Base-by-base conservation (phyloP, 2,329 filamentous ascomycete genomes). In the Emydomyces testavorans region DNA sequence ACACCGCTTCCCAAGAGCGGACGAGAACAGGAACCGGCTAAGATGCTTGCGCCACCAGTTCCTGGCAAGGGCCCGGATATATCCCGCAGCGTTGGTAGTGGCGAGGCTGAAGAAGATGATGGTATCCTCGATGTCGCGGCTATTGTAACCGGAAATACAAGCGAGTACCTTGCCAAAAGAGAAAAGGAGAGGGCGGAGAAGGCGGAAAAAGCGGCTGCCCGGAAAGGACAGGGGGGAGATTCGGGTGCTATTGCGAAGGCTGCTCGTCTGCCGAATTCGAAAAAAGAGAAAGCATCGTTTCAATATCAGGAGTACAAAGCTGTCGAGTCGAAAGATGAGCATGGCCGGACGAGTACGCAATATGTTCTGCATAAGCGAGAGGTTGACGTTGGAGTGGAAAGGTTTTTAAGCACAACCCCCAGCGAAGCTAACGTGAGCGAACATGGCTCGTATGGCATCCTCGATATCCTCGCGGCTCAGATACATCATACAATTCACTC, bases 401-500 rank as follows among this genome's bases (percentile, higher is more conserved):
- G 79, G 43, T 82, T 82, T 60, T 68, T 78, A 57, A 69, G 75
- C 35, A 71, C 74, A n/a, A 74, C 71, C 7, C 62, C 67, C 16
- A 61, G 58, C 7, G 58, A 63, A 31, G 53, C 62, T 7, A 52
- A 53, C 4, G 56, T 51, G 3, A 56, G 56, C n/a, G 59, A 64
- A 15, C 60, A 61, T 6, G 43, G 66, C 18, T 64, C 60, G 52
- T 80, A 83, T 46, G 75, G 73, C 2, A 80, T 94, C 48, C 76
- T 96, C 36, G 86, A 94, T 60, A 80, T 80, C 48, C 86, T 98
- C 53, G 85, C 85, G 20, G 82, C 83, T 47, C 80, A 85, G 32
- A 83, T 96, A 54, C 88, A 94, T 65, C 79, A 82, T 50, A 82
- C 86, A 1, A 80, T 96, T 45, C 82, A 89, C 56, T 79, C 80